Evolutionary conservation across 371 early-diverging fungal genomes (phyloP).

Genomic region (Mortierella sp.): DNA sequence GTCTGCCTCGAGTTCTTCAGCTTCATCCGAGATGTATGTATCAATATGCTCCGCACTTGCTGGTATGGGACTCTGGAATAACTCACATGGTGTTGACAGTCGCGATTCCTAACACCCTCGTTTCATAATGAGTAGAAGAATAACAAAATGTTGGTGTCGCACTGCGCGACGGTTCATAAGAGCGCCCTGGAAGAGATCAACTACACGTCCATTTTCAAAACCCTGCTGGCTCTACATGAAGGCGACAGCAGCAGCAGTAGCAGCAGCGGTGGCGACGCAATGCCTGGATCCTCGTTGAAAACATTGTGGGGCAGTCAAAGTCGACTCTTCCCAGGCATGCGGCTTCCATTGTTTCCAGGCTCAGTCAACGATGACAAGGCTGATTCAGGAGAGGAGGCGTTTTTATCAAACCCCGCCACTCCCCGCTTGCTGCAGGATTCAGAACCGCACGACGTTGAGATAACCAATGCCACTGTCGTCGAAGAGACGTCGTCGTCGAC

Average conservation of each 20-base stretch:
- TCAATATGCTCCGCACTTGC: neutral
- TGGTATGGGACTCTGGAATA: no score
- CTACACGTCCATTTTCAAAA: neutral
- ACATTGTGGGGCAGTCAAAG: neutral
- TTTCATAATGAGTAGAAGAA: neutral
- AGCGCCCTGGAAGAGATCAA: neutral
- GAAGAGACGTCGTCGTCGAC: neutral
- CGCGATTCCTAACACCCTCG: neutral
- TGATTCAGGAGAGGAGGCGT: neutral
- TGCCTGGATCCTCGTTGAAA: neutral
- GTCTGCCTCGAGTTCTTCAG: slow-evolving; percentile 6
- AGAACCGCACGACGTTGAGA: neutral
- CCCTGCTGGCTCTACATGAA: neutral
- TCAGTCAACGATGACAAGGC: neutral
- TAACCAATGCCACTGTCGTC: no score
- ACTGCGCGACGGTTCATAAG: neutral
- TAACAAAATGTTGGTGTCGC: neutral
- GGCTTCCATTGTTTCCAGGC: neutral
- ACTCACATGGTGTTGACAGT: no score
- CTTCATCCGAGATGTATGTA: neutral
- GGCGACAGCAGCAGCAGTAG: neutral
- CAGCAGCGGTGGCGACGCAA: neutral
- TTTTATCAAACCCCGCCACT: neutral
- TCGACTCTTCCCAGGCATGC: slow-evolving; percentile 4
- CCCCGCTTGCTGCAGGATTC: neutral